These are phyloP conservation scores for Rhododendron griersonianum DNA, from an alignment of 148 eudicot genomes.

Conservation along the genomic window DNA sequence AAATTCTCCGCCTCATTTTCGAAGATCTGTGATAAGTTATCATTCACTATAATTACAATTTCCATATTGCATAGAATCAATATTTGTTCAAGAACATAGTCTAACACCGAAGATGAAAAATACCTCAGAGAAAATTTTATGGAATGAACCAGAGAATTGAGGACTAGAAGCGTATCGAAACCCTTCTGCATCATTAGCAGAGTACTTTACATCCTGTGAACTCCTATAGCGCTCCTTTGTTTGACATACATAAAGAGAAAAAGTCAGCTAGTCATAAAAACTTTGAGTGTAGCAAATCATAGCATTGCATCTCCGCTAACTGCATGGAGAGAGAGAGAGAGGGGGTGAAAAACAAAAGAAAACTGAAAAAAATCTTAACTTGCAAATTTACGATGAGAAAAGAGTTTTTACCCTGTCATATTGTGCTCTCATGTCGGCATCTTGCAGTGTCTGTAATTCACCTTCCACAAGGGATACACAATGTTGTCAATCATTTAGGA, in stretches of 20 bases:
- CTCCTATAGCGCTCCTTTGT: conserved; percentile 40
- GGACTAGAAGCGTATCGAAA: conserved; percentile 48
- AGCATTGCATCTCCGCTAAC: not conserved
- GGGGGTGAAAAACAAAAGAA: not conserved
- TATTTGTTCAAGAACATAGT: not conserved
- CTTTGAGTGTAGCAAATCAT: not conserved
- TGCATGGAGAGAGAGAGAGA: not conserved
- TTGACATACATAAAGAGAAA: conserved; percentile 1
- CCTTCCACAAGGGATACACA: conserved; percentile 23
- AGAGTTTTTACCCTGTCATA: conserved; percentile 73
- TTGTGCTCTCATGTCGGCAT: conserved; percentile 67
- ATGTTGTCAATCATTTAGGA: not conserved
- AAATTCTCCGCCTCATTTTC: conserved; percentile 56
- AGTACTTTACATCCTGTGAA: conserved; percentile 42
- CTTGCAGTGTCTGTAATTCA: conserved; percentile 64
- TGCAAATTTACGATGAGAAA: conserved; percentile 9
- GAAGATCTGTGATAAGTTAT: conserved; percentile 53
- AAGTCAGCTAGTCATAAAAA: conserved; percentile 13
- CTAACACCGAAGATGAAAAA: not conserved
- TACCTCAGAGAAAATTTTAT: conserved; percentile 90
- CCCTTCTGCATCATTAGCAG: conserved; percentile 43
- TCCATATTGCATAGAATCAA: not conserved
- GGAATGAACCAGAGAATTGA: conserved; percentile 78
- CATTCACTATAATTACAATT: not conserved
- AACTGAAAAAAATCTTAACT: not conserved